Conservation (phyloP, 768 basidiomycete genomes). For the Crepidotus variabilis region DNA sequence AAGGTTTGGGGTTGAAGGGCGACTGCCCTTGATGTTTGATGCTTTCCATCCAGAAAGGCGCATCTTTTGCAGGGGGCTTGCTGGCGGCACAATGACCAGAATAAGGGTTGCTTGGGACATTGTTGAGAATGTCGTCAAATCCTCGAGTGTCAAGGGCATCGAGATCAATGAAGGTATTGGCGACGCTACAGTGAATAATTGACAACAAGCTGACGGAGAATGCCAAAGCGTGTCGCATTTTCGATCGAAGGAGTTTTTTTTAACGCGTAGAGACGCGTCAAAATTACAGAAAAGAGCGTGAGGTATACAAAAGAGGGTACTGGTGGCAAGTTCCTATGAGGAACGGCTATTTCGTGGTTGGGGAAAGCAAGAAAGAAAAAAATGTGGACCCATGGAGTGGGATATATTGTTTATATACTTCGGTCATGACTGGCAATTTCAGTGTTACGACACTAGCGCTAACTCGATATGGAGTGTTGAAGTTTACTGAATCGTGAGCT, state of each 20-base stretch:
- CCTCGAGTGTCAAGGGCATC: neutral
- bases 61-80: constrained; percentile 23
- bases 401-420: no score
- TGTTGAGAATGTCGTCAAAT: neutral
- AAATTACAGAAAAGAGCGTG: no score
- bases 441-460: no score
- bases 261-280: no score
- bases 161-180: neutral
- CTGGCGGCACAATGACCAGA: neutral
- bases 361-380: no score
- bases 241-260: neutral
- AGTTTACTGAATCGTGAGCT: no score
- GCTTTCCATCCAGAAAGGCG: constrained; percentile 68
- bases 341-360: no score
- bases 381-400: no score
- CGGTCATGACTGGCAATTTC: no score
- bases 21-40: constrained; percentile 73
- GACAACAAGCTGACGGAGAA: neutral
- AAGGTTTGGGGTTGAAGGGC: constrained; percentile 56
- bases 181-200: neutral
- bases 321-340: no score
- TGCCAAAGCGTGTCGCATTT: neutral
- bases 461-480: no score
- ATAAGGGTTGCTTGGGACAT: neutral
- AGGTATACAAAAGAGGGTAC: no score